Conservation (phyloP, 2,329 filamentous ascomycete species). For the Drechslerella stenobrocha region DNA sequence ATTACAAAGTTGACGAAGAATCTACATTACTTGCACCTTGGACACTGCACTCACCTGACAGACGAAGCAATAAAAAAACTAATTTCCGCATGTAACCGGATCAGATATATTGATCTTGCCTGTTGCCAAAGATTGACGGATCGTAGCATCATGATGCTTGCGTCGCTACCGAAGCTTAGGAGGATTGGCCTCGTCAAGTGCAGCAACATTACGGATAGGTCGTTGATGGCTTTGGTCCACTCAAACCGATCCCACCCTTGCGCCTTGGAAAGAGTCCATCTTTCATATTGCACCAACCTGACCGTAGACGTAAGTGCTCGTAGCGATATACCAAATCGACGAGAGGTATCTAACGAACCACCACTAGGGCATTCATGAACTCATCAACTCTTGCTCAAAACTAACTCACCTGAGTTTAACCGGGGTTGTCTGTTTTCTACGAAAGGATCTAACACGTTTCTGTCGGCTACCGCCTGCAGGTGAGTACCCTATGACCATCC, state of each 20-base stretch:
- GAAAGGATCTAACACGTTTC: conserved; percentile 74
- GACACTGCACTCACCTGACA: conserved; percentile 88
- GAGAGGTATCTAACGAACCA: conserved; percentile 50
- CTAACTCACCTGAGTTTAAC: conserved; percentile 94
- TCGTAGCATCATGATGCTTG: conserved; percentile 78
- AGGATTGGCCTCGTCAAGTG: conserved; percentile 96
- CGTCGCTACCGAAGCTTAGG: conserved; percentile 86
- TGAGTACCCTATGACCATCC: background rate
- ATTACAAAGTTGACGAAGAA: conserved; percentile 93
- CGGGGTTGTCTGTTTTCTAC: conserved; percentile 85
- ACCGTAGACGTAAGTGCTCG: conserved; percentile 42
- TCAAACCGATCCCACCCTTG: conserved; percentile 62
- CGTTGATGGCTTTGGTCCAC: conserved; percentile 80
- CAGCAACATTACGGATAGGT: conserved; percentile 81
- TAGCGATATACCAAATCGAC: background rate
- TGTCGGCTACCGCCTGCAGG: conserved; percentile 76
- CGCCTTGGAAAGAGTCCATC: conserved; percentile 83
- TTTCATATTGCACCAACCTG: conserved; percentile 76
- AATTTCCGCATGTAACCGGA: conserved; percentile 84
- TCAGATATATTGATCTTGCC: conserved; percentile 96
- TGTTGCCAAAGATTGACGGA: conserved; percentile 91
- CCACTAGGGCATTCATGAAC: conserved; percentile 78
- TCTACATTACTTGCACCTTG: conserved; percentile 91
- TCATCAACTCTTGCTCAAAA: conserved; percentile 87
- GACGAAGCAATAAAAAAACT: conserved; percentile 83